Percentiles rank a stretch among this genome's conserved stretches.
phyloP scores from a whole-genome alignment of 75 land plant species.

The Cryptomeria japonica region DNA sequence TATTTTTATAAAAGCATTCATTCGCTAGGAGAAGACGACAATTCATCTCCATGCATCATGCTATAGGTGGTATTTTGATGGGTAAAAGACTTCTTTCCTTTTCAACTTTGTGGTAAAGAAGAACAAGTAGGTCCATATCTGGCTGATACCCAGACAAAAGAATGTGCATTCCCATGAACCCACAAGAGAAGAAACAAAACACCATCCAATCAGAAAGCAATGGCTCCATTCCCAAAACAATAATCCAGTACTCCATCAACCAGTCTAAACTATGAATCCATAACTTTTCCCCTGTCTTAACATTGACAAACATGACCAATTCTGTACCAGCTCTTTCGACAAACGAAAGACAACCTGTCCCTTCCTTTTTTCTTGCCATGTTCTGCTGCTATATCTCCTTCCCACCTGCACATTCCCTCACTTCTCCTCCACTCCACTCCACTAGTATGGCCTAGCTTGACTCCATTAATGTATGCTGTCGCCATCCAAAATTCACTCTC shows the following conservation, averaged over 20 bases:
- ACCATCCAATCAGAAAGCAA: conserved; percentile 11
- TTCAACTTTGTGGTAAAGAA: neutral
- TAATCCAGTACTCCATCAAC: neutral
- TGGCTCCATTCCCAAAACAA: neutral
- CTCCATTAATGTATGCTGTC: neutral
- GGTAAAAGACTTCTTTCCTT: neutral
- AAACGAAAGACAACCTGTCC: neutral
- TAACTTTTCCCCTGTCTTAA: neutral
- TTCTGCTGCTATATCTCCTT: neutral
- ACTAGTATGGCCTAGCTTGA: neutral
- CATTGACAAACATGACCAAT: conserved; percentile 3
- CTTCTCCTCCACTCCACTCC: neutral
- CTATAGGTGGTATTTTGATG: neutral
- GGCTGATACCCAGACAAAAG: conserved; percentile 12
- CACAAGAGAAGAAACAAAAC: neutral
- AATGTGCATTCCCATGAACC: conserved; percentile 10
- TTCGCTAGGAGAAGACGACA: neutral
- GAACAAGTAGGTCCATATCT: conserved; percentile 11
- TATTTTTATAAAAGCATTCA: conserved; percentile 4
- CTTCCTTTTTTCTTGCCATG: neutral
- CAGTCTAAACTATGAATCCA: neutral
- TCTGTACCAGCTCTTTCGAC: neutral
- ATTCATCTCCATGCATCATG: conserved; percentile 6
- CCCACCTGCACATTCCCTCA: neutral
- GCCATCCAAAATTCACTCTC: neutral